Evolutionary conservation across 768 basidiomycete genomes (phyloP).

Genomic region (Termitomyces eurrhizus): DNA sequence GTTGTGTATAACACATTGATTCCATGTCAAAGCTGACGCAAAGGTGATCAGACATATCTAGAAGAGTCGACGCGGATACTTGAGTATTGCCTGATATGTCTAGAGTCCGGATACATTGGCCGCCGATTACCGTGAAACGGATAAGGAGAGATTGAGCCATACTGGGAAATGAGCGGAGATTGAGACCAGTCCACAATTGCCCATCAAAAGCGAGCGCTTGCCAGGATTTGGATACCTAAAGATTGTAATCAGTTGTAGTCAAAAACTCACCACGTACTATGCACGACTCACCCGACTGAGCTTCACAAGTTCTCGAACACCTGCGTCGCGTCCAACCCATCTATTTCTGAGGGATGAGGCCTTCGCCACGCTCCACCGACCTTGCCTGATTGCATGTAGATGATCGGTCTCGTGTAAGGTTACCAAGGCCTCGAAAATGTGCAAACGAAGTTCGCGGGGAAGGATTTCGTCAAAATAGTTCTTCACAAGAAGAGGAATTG

Average conservation of each 20-base stretch:
- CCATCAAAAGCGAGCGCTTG: constrained; percentile 75
- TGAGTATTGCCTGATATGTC: constrained; percentile 60
- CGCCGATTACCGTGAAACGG: constrained; percentile 50
- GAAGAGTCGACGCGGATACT: constrained; percentile 45
- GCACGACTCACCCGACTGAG: constrained; percentile 64
- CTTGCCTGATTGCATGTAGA: constrained; percentile 35
- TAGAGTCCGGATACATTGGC: constrained; percentile 59
- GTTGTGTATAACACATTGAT: constrained; percentile 52
- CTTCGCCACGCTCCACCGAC: constrained; percentile 56
- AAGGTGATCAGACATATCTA: constrained; percentile 50
- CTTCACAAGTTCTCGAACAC: constrained; percentile 73
- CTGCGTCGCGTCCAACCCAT: constrained; percentile 76
- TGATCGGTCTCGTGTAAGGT: constrained; percentile 59
- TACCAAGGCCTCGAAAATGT: constrained; percentile 53
- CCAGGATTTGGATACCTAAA: constrained; percentile 78
- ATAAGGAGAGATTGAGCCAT: constrained; percentile 47
- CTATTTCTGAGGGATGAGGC: constrained; percentile 59
- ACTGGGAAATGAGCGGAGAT: constrained; percentile 60
- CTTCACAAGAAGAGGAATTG: constrained; percentile 43
- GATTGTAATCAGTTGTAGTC: constrained; percentile 3
- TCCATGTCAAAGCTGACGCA: constrained; percentile 36
- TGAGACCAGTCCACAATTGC: constrained; percentile 73
- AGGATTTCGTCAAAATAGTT: constrained; percentile 68
- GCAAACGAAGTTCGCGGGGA: constrained; percentile 67
- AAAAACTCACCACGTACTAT: not conserved